Conservation (phyloP, 306 rosid genomes). For the Calophaca sinica region DNA sequence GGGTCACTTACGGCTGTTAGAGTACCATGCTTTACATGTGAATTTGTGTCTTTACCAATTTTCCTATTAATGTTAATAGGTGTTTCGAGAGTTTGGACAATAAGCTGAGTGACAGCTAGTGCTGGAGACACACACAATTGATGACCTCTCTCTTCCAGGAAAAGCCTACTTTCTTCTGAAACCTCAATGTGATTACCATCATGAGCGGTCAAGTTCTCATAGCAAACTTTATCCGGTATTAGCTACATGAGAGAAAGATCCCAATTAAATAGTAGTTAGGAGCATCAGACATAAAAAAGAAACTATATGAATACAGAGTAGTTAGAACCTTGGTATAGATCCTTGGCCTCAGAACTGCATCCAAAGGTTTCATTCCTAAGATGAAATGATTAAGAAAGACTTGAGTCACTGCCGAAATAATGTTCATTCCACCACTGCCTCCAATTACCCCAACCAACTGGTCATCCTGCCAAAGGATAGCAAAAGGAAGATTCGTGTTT, state of each 20-base stretch:
- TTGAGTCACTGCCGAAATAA: slow-evolving; percentile 73
- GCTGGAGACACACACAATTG: slow-evolving; percentile 45
- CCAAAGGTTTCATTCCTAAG: slow-evolving; percentile 75
- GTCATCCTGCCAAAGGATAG: slow-evolving; percentile 61
- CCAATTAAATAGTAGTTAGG: slow-evolving; percentile 34
- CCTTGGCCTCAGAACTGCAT: slow-evolving; percentile 80
- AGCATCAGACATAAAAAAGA: neutral
- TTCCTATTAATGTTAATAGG: slow-evolving; percentile 50
- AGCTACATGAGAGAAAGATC: slow-evolving; percentile 61
- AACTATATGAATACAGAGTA: slow-evolving; percentile 25
- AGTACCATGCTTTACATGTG: slow-evolving; percentile 52
- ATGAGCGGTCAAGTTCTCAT: slow-evolving; percentile 69
- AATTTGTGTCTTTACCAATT: slow-evolving; percentile 39
- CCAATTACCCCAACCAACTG: slow-evolving; percentile 80
- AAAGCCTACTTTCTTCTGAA: slow-evolving; percentile 55
- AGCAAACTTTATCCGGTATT: slow-evolving; percentile 69
- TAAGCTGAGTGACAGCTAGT: slow-evolving; percentile 72
- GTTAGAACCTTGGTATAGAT: slow-evolving; percentile 67
- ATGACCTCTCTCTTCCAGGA: slow-evolving; percentile 77
- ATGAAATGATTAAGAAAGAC: slow-evolving; percentile 76
- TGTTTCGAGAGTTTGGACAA: slow-evolving; percentile 64
- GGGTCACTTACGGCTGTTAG: slow-evolving; percentile 90
- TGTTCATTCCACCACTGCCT: slow-evolving; percentile 88
- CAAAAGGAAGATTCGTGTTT: neutral
- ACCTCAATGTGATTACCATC: slow-evolving; percentile 77